Evolutionary conservation across 1,284 basidiomycete genomes (phyloP), one percentile per base, ranked within the genome.

Genomic region (Lentinula novae-zelandiae): DNA sequence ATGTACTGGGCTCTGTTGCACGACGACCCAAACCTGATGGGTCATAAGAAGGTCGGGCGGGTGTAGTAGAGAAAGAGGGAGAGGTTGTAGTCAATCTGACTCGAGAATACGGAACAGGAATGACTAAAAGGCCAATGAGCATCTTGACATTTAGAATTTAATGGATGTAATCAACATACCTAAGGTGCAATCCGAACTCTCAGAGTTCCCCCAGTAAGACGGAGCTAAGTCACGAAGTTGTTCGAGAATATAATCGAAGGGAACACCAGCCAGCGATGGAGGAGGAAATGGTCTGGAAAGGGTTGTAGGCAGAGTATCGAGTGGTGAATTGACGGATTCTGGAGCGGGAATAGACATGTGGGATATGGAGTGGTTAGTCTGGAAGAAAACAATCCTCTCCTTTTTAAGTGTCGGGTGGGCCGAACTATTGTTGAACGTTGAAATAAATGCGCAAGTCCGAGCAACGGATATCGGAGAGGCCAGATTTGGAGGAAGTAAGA

Each of bases 141-240:
- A n/a, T 33, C 3, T 50, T 33, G 13, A 50, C 2, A 15, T 33
- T n/a, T 17, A n/a, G 27, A 27, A 34, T 13, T n/a, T 31, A 31
- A 7, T 50, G 3, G 17, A 50, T 33, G 22, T 53, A 39, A 22
- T 20, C 36, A 34, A 63, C 46, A 75, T 67, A 89, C 90, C 79
- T 64, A 91, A 79, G 51, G 89, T 87, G 73, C 87, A 90, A 72
- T 91, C 86, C 20, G 90, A 80, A 0, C 85, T 87, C 67, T 89
- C 85, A 63, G 82, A 79, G 66, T 83, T 85, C 68, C 86, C 81
- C 86, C 87, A 91, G 72, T 86, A 88, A 58, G 79, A 75, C 36
- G 82, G 75, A 15, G 88, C 89, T 63, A 91, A 76, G 67, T 75
- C 76, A 70, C 81, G 85, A 55, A 92, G 82, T 69, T 86, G 83